phyloP scores from a whole-genome alignment of 176 grass and related monocot genomes.

The Tillandsia leiboldiana region DNA sequence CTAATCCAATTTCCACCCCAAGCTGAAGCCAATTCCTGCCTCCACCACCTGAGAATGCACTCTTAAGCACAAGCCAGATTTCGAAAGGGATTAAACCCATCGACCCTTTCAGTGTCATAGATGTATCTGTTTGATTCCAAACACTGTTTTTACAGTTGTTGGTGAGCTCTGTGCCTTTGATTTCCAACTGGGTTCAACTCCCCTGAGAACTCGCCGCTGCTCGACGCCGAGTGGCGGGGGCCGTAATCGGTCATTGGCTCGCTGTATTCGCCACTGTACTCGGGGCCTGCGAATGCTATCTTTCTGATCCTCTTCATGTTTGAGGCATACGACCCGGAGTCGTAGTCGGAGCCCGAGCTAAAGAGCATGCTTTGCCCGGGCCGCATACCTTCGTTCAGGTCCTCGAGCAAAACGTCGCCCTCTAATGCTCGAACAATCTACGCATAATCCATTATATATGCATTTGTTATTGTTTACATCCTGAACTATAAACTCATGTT shows the following conservation, averaged over 20 bases:
- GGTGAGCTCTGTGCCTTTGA: slow-evolving; percentile 8
- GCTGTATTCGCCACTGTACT: slow-evolving; percentile 29
- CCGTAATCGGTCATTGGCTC: slow-evolving; percentile 14
- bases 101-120: not conserved
- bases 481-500: not conserved
- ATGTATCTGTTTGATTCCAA: not conserved
- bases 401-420: slow-evolving; percentile 35
- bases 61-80: not conserved
- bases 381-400: slow-evolving; percentile 29
- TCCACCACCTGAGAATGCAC: not conserved
- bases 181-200: slow-evolving; percentile 8
- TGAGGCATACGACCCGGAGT: slow-evolving; percentile 24
- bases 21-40: not conserved
- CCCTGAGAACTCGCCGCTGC: not conserved
- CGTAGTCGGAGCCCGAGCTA: slow-evolving; percentile 25
- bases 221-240: slow-evolving; percentile 14
- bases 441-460: not conserved
- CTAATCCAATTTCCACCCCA: not conserved
- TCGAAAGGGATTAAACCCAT: not conserved
- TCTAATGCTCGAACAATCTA: slow-evolving; percentile 40
- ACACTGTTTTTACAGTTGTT: not conserved
- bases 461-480: not conserved
- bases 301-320: slow-evolving; percentile 29
- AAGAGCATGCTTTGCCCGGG: slow-evolving; percentile 19
- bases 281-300: slow-evolving; percentile 22